Evolutionary conservation across 1,284 basidiomycete genomes (phyloP).

Genomic region (Somion occarium): DNA sequence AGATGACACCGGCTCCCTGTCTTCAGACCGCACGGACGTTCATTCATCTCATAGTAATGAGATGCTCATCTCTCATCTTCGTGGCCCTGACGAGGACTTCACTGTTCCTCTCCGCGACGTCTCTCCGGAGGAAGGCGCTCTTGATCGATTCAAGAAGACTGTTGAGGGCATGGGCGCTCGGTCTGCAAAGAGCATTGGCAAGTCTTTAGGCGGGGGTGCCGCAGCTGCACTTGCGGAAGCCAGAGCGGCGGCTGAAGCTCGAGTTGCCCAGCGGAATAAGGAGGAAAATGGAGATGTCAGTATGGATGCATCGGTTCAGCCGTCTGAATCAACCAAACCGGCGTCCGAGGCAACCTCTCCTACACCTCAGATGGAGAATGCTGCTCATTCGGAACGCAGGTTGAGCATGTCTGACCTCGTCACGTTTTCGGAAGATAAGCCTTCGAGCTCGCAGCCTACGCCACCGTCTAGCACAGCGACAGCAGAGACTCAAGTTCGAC

Average conservation of each 20-base stretch:
- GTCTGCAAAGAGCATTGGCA: slow-evolving; percentile 54
- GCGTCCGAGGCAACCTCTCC: not conserved
- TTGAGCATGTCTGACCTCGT: slow-evolving; percentile 53
- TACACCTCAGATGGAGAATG: slow-evolving; percentile 11
- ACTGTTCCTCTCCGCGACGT: slow-evolving; percentile 14
- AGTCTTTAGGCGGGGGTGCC: slow-evolving; percentile 56
- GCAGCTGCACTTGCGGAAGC: slow-evolving; percentile 66
- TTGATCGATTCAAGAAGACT: slow-evolving; percentile 62
- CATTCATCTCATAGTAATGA: not conserved
- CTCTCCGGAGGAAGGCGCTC: slow-evolving; percentile 42
- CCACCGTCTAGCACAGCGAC: not conserved
- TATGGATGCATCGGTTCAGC: not conserved
- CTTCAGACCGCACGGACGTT: not conserved
- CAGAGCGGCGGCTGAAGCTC: slow-evolving; percentile 63
- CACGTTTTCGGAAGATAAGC: slow-evolving; percentile 9
- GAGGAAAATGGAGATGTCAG: slow-evolving; percentile 23
- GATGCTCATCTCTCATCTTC: not conserved
- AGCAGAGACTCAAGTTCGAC: not conserved
- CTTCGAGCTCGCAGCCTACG: not conserved
- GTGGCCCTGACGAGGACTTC: not conserved
- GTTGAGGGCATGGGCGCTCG: slow-evolving; percentile 64
- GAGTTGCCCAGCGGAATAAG: slow-evolving; percentile 58
- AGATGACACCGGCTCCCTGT: slow-evolving; percentile 1
- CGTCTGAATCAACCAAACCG: not conserved
- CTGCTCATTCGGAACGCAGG: slow-evolving; percentile 29